Conservation (phyloP, 768 basidiomycete species). For the Pholiota microspora region DNA sequence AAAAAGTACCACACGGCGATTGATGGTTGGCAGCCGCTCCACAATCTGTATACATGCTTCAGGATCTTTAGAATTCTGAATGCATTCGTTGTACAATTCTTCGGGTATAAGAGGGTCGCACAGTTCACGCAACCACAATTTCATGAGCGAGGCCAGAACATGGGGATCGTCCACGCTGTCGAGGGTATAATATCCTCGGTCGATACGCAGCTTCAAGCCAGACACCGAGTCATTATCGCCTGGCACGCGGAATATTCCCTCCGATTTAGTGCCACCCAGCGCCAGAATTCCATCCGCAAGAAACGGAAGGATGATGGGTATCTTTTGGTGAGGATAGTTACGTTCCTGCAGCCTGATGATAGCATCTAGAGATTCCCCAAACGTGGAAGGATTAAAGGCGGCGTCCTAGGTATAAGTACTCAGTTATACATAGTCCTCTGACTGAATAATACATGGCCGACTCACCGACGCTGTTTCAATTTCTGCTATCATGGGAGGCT, state of each 20-base stretch:
- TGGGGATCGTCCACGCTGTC: constrained; percentile 91
- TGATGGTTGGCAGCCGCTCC: constrained; percentile 77
- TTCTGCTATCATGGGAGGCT: constrained; percentile 76
- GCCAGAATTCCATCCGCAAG: constrained; percentile 90
- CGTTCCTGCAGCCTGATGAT: constrained; percentile 83
- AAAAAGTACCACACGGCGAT: constrained; percentile 83
- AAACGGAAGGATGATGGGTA: constrained; percentile 93
- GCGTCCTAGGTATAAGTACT: constrained; percentile 55
- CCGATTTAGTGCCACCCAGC: constrained; percentile 77
- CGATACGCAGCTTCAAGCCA: constrained; percentile 85
- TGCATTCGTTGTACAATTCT: constrained; percentile 89
- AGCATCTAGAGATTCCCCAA: constrained; percentile 85
- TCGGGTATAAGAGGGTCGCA: constrained; percentile 90
- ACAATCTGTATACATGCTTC: constrained; percentile 73
- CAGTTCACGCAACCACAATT: constrained; percentile 92
- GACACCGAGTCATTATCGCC: constrained; percentile 89
- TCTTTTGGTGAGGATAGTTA: constrained; percentile 79
- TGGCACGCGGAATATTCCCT: constrained; percentile 92
- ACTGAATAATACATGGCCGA: constrained; percentile 5
- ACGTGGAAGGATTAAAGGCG: constrained; percentile 93
- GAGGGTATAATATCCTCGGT: constrained; percentile 87
- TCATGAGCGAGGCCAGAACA: constrained; percentile 85
- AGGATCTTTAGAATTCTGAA: constrained; percentile 64
- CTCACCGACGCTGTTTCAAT: constrained; percentile 88
- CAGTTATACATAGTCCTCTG: not conserved